Evolutionary conservation across 2,329 filamentous ascomycete genomes (phyloP), one percentile per base, ranked within the genome.

Genomic region (Periconia macrospinosa): DNA sequence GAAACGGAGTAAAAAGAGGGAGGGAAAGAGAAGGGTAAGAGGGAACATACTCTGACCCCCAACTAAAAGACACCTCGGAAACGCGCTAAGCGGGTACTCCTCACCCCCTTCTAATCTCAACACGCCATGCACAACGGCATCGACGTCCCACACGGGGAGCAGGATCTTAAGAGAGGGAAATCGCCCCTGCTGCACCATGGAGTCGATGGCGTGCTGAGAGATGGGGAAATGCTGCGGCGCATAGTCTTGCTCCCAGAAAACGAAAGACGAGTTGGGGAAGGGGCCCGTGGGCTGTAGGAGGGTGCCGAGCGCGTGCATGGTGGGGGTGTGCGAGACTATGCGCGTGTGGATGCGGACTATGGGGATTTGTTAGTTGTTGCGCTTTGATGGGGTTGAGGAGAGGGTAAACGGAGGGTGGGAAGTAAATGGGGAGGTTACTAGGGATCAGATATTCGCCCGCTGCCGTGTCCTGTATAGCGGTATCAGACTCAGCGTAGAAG

Each of bases 401-500:
- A 18, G 41, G 41, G 41, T 23, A 3, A 50, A 13, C 13, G 13
- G 13, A 33, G 13, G 30, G 30, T 8, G 13, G 13, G 30, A 13
- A 33, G 30, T 7, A 33, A 10, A 14, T 37, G 33, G 11, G 15
- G 11, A 37, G 15, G 33, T 27, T 42, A 57, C 54, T 35, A 17
- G 52, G 53, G 15, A 58, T 42, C 3, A 58, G 33, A 3, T 46
- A 18, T 41, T 55, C 50, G 8, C 44, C 50, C 6, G 45, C 50
- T 1, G 46, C 17, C 6, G 49, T 41, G 15, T 55, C 56, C 27
- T 53, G n/a, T 6, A 54, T 41, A 11, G 47, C 45, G 18, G 55
- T 42, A 18, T 53, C 49, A 14, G 50, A 42, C 27, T 58, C 56
- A 8, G 49, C 53, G 41, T 55, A 58, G 50, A 58, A 58, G 7